Base-by-base conservation (phyloP, 305 asterid genomes). In the Fraxinus dipetala region DNA sequence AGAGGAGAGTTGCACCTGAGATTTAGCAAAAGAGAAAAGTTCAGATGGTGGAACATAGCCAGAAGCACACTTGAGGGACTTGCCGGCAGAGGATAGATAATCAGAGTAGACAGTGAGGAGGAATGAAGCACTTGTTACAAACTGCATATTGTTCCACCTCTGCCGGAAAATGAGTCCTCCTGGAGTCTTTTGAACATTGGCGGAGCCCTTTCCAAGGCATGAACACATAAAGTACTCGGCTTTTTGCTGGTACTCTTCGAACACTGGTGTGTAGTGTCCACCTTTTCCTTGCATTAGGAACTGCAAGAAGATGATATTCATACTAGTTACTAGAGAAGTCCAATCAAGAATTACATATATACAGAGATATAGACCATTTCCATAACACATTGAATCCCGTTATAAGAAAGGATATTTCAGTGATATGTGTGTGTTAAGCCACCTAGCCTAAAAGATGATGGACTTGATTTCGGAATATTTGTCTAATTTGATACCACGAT, bases 131-230 rank as follows among this genome's bases (percentile, higher is more conserved):
- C 98, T 90, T 4, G 99, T 92, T 5, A 94, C 99, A 89, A 94
- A 96, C 89, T 94, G 98, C 98, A 96, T 81, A 82, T 96, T 96
- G 92, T 96, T 96, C 99, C 98, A 96, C 73, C 95, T 88, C 87
- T 96, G 99, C 43, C 94, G 86, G 91, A 85, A 94, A 81, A 94
- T 91, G 61, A 94, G 97, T 67, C 99, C 99, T 61, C 93, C 97
- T 0, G 99, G 98, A 28, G 99, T 96, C 81, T 80, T 93, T 70
- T 91, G 99, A 4, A 92, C 94, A 78, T 96, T 96, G 43, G 91
- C 91, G 24, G 51, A 84, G 79, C 99, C 93, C 79, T 96, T 94
- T 32, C 98, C 99, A 8, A 96, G 90, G 82, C 97, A 92, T 5
- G 99, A 90, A 70, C 99, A 96, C 99, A 96, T 92, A 89, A 94